Conservation (phyloP, 139 green algal genomes). For the Chlorella sorokiniana region DNA sequence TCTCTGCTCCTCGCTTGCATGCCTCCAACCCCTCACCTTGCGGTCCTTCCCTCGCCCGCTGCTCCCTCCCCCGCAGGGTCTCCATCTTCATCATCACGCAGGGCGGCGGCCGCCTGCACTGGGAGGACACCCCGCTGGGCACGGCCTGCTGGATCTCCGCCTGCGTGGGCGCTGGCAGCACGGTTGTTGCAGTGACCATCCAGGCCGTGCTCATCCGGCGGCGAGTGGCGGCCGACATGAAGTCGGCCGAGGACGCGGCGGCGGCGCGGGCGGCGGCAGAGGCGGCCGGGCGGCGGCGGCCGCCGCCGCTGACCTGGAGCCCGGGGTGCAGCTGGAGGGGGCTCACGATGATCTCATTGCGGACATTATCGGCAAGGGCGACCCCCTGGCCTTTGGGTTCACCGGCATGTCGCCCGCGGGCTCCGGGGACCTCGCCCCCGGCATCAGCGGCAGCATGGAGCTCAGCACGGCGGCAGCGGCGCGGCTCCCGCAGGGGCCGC, state of each 20-base stretch:
- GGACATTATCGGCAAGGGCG: not conserved
- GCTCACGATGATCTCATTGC: slow-evolving; percentile 21
- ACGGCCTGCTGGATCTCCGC: slow-evolving; percentile 27
- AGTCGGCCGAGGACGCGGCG: not conserved
- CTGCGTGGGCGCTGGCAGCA: slow-evolving; percentile 1
- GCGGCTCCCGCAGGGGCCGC: too few species aligned
- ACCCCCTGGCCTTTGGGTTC: slow-evolving; percentile 27
- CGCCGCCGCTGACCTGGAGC: not conserved
- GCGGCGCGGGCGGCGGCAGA: not conserved
- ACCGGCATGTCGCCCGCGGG: not conserved
- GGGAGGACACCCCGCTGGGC: slow-evolving; percentile 22
- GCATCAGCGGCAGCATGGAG: not conserved
- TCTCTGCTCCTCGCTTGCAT: not conserved
- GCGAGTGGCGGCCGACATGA: not conserved
- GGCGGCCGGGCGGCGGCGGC: not conserved
- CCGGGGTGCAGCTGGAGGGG: slow-evolving; percentile 1
- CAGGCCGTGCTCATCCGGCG: slow-evolving; percentile 7
- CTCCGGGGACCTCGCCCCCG: not conserved
- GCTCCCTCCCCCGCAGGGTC: slow-evolving; percentile 23
- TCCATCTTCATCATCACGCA: slow-evolving; percentile 71
- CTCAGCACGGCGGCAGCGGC: not conserved
- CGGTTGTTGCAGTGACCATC: not conserved
- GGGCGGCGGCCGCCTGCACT: slow-evolving; percentile 13
- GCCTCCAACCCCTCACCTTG: not conserved
- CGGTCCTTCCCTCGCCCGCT: not conserved